Evolutionary conservation across 2,329 filamentous ascomycete genomes (phyloP).

Genomic region (Verticillium isaacii): DNA sequence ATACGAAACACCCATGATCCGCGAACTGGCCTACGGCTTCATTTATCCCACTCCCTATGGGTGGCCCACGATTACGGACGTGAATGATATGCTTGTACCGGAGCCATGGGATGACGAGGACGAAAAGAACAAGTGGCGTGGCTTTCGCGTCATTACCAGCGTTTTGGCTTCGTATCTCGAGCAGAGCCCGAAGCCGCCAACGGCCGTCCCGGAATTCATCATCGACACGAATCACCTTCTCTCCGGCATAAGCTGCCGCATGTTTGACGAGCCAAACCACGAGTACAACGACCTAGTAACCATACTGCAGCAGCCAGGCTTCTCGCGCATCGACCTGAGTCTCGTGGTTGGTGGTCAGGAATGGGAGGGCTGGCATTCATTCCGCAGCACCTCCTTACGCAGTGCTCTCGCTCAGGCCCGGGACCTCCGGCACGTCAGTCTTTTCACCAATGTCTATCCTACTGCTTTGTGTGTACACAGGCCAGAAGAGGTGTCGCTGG

Average conservation of each 20-base stretch:
- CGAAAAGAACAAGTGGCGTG: conserved; percentile 21
- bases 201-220: conserved; percentile 25
- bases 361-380: conserved; percentile 4
- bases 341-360: conserved; percentile 11
- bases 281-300: conserved; percentile 19
- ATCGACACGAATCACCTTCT: conserved; percentile 23
- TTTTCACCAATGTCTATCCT: conserved; percentile 13
- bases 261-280: conserved; percentile 20
- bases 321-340: conserved; percentile 21
- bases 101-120: conserved; percentile 9
- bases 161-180: conserved; percentile 18
- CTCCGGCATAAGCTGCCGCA: conserved; percentile 24
- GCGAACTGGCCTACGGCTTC: conserved; percentile 31
- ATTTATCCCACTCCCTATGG: conserved; percentile 30
- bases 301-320: conserved; percentile 18
- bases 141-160: conserved; percentile 21
- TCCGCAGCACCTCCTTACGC: conserved; percentile 13
- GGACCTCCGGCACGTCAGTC: conserved; percentile 16
- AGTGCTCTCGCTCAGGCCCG: conserved; percentile 11
- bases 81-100: not conserved
- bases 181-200: not conserved
- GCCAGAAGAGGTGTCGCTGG: not conserved
- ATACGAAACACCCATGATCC: conserved; percentile 37
- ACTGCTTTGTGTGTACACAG: too few species aligned
- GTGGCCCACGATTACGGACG: conserved; percentile 16